Evolutionary conservation across 805 yeast genomes (phyloP), one percentile per base, ranked within the genome.

Genomic region (Brettanomyces anomalus): DNA sequence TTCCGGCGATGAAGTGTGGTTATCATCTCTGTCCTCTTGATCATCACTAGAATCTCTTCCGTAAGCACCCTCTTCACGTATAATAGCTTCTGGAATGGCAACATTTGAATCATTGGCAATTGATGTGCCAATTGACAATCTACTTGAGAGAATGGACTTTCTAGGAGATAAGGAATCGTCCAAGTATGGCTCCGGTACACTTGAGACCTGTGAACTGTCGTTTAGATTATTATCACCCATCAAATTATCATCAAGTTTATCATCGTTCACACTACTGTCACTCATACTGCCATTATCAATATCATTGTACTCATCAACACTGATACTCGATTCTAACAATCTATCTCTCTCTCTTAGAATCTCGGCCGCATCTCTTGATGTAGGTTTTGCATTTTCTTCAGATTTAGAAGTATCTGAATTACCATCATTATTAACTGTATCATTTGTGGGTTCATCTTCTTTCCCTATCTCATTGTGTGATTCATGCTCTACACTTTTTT

Each of bases 51-150:
- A 18, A 16, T 54, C 54, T 6, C 42, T 13, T 14, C 53, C 57
- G 45, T 50, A 52, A n/a, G 51, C 59, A 10, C 61, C 61, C 16
- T 50, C 50, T 39, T 58, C 57, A 26, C 60, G 43, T 2, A 60
- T 50, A 10, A 62, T 57, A 14, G 64, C 66, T 42, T 60, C 61
- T 2, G 66, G 66, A 6, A 62, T 42, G 2, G 66, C 66, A 18
- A 62, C 52, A 39, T 57, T 60, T 1, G 63, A 52, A 13, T 59
- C 60, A n/a, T 50, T 48, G 4, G 54, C 49, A 5, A 53, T 17
- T 2, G 59, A 44, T 3, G 51, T 48, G 16, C 55, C 59, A 13
- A 57, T 20, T 1, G 63, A 57, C 20, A 60, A 43, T 26, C 63
- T 33, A 40, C 51, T 46, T 10, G 59, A 52, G 17, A 50, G 24